Evolutionary conservation across 2,329 filamentous ascomycete genomes (phyloP).

Genomic region (Calonectria honghensis): DNA sequence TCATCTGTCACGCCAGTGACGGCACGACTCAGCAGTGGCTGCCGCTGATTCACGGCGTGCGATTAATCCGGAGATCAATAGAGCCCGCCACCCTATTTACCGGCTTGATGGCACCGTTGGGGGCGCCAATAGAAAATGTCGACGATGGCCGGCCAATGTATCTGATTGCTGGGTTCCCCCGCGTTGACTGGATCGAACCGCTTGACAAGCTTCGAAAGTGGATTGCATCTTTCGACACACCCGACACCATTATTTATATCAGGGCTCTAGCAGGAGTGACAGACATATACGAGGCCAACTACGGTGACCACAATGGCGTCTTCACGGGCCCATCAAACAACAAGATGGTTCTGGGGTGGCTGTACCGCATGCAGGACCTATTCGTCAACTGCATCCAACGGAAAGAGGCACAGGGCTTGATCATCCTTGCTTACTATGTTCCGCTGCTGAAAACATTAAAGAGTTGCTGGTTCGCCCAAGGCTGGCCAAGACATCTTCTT

Average conservation of each 20-base stretch:
- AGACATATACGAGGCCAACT: slow-evolving; percentile 55
- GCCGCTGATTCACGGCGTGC: slow-evolving; percentile 53
- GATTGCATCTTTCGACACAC: slow-evolving; percentile 50
- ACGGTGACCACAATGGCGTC: slow-evolving; percentile 45
- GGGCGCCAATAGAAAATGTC: slow-evolving; percentile 35
- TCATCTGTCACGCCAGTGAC: slow-evolving; percentile 53
- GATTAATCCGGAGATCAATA: slow-evolving; percentile 52
- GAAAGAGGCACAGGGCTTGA: slow-evolving; percentile 54
- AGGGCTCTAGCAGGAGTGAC: slow-evolving; percentile 49
- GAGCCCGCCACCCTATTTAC: slow-evolving; percentile 55
- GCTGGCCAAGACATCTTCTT: slow-evolving; percentile 48
- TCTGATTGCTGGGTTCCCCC: slow-evolving; percentile 47
- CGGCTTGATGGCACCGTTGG: slow-evolving; percentile 53
- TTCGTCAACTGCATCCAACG: slow-evolving; percentile 54
- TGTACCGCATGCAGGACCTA: slow-evolving; percentile 55
- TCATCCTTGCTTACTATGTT: slow-evolving; percentile 53
- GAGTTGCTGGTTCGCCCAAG: slow-evolving; percentile 43
- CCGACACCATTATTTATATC: slow-evolving; percentile 53
- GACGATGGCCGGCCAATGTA: slow-evolving; percentile 51
- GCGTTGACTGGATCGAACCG: slow-evolving; percentile 50
- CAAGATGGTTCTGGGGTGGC: slow-evolving; percentile 54
- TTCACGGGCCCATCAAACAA: slow-evolving; percentile 46
- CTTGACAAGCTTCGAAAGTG: slow-evolving; percentile 49
- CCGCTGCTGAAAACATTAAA: slow-evolving; percentile 40
- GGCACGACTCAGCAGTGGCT: slow-evolving; percentile 51